Base-by-base conservation (phyloP, 345 rosid species). In the Bruguiera sexangula region DNA sequence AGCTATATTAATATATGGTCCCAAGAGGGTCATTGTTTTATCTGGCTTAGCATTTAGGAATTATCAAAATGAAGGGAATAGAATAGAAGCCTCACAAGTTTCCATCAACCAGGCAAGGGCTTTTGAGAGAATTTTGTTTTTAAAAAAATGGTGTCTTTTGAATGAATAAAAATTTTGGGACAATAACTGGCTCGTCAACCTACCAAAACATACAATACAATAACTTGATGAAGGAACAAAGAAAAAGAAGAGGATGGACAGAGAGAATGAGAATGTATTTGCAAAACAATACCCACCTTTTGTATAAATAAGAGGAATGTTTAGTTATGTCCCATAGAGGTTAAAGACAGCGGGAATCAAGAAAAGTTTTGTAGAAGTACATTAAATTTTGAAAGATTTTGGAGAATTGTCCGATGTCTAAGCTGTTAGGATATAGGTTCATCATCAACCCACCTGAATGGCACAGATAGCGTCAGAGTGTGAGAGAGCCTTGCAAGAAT, bases 131-230 rank as follows among this genome's bases (percentile, higher is more conserved):
- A 43, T 43, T 43, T 11, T 43, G 13, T 43, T 43, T 39, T 11
- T 43, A 2, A 43, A 57, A 51, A 63, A 78, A 58, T 37, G 56
- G 60, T 37, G 61, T 21, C 29, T 27, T 39, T 27, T 69, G 71
- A 53, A 70, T 76, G 67, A 62, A 67, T 29, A 59, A 27, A 74
- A 82, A 31, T 39, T 37, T 80, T 63, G 73, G 70, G 80, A 78
- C 80, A 82, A 69, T 9, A 71, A 74, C 85, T 83, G 78, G 66
- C 85, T 67, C 77, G 80, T 79, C 81, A 84, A 79, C 67, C 36
- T 76, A 68, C 63, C 29, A n/a, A 32, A 51, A 55, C 69, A 71
- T 65, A n/a, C 66, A n/a, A 10, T 24, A 43, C 50, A 56, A 56
- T 21, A 56, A 56, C 6, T 56, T 56, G 29, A 24, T 6, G 4